Conservation (phyloP, 2,329 filamentous ascomycete genomes). For the Reticulascus tulasneorum region DNA sequence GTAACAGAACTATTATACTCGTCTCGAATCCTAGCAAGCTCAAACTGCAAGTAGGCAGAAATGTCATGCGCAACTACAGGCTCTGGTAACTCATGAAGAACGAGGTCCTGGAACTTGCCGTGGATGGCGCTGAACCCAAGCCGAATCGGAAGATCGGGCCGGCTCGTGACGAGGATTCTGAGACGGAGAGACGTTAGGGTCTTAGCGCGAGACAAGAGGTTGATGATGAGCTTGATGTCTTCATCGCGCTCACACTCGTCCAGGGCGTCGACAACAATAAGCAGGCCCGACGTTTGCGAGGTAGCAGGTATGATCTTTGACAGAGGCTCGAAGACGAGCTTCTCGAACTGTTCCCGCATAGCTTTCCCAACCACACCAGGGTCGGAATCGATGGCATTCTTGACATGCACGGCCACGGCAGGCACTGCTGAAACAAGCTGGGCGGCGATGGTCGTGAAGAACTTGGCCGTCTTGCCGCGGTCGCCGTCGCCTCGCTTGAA, state of each 20-base stretch:
- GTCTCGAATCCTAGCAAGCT: constrained; percentile 23
- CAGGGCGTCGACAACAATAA: constrained; percentile 31
- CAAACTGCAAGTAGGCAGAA: constrained; percentile 21
- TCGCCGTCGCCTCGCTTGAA: constrained; percentile 39
- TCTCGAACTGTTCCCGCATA: constrained; percentile 34
- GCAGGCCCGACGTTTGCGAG: too few relatives aligned
- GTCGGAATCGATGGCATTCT: constrained; percentile 25
- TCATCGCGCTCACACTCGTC: constrained; percentile 22
- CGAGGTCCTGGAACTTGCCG: constrained; percentile 25
- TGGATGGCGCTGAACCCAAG: constrained; percentile 26
- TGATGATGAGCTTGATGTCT: constrained; percentile 25
- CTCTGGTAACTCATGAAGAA: constrained; percentile 27
- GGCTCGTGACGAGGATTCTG: constrained; percentile 33
- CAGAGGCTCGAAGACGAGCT: constrained; percentile 33
- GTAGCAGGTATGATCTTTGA: not conserved
- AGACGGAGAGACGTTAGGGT: constrained; percentile 14
- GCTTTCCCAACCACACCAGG: constrained; percentile 21
- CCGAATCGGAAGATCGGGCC: constrained; percentile 30
- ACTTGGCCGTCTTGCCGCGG: constrained; percentile 25
- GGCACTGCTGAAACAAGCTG: constrained; percentile 26
- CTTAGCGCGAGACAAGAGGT: constrained; percentile 18
- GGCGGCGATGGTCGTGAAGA: constrained; percentile 36
- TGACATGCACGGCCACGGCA: constrained; percentile 20
- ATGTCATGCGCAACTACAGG: constrained; percentile 29
- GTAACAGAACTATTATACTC: constrained; percentile 13